Evolutionary conservation across 768 basidiomycete genomes (phyloP).

Genomic region (Lyophyllum decastes): DNA sequence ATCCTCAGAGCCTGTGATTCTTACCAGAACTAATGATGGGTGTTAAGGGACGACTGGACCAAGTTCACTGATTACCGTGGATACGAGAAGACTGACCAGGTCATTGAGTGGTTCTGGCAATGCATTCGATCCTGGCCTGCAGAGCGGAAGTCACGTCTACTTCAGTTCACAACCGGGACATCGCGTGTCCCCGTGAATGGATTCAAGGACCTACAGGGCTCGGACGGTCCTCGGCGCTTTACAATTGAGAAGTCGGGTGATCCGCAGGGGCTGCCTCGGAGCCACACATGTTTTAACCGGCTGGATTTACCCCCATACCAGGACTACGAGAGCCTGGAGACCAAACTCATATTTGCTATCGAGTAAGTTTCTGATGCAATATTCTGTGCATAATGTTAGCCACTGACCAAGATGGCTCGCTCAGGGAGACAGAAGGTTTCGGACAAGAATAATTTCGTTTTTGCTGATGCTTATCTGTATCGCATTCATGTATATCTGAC

Average conservation of each 20-base stretch:
- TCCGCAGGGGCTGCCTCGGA: slow-evolving; percentile 82
- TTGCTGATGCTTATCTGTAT: neutral
- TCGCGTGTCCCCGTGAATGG: slow-evolving; percentile 90
- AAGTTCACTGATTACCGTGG: slow-evolving; percentile 93
- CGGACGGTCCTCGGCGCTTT: slow-evolving; percentile 89
- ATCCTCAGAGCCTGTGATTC: neutral
- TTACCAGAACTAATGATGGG: slow-evolving; percentile 6
- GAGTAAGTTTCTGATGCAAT: slow-evolving; percentile 51
- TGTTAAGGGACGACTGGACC: slow-evolving; percentile 80
- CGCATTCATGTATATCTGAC: slow-evolving; percentile 1
- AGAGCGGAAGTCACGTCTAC: slow-evolving; percentile 81
- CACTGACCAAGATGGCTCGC: neutral
- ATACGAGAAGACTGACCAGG: slow-evolving; percentile 83
- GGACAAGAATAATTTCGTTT: slow-evolving; percentile 51
- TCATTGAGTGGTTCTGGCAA: slow-evolving; percentile 97
- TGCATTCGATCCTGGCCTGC: slow-evolving; percentile 88
- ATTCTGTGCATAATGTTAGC: neutral
- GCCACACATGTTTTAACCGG: slow-evolving; percentile 93
- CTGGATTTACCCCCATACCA: slow-evolving; percentile 89
- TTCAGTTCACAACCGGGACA: slow-evolving; percentile 89
- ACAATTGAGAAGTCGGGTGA: slow-evolving; percentile 96
- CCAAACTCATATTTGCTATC: slow-evolving; percentile 81
- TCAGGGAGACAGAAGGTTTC: slow-evolving; percentile 78
- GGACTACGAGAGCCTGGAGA: slow-evolving; percentile 84
- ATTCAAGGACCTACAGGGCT: slow-evolving; percentile 93